Base-by-base conservation (phyloP, 139 green algal species). In the Penium margaritaceum region DNA sequence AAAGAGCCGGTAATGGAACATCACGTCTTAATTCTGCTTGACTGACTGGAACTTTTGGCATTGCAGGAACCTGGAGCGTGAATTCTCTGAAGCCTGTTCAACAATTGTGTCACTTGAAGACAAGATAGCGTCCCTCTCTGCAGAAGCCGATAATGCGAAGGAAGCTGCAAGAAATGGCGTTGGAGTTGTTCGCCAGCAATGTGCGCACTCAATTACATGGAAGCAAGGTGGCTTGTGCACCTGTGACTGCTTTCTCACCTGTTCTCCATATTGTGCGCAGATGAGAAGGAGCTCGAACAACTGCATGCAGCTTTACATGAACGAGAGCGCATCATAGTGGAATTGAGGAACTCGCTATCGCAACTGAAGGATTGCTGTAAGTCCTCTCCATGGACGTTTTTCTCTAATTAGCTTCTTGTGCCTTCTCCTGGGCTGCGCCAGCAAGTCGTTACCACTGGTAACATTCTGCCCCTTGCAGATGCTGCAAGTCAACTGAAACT, bases 1-100 rank as follows among this genome's bases (percentile, higher is more conserved):
- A 60, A 60, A 60, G 1, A 9, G 2, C 15, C n/a, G 15, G 51
- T 60, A 60, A 60, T n/a, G 17, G 30, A 60, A 33, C 14, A 21
- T 60, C 51, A 27, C 17, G 51, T 60, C 19, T 27, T 6, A 1
- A 24, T 21, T 27, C 30, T 27, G 5, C 12, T 5, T 24, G 19
- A 27, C 17, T 5, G 17, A 33, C 24, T 60, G 29, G 5, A 60
- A 9, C 14, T 9, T n/a, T 30, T 24, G 47, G 27, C 30, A 2
- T 60, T 60, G 29, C 51, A 60, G 51, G 51, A 60, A 24, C 17
- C 51, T 60, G 51, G 51, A 60, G 30, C 29, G 30, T n/a, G 51
- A 60, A 24, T 9, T 60, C 19, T 60, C 51, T 9, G 51, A 60
- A 24, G 51, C 51, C 29, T 60, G 51, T n/a, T n/a, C 51, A 6